Evolutionary conservation across 768 basidiomycete genomes (phyloP).

Genomic region (Rhodocollybia butyracea): DNA sequence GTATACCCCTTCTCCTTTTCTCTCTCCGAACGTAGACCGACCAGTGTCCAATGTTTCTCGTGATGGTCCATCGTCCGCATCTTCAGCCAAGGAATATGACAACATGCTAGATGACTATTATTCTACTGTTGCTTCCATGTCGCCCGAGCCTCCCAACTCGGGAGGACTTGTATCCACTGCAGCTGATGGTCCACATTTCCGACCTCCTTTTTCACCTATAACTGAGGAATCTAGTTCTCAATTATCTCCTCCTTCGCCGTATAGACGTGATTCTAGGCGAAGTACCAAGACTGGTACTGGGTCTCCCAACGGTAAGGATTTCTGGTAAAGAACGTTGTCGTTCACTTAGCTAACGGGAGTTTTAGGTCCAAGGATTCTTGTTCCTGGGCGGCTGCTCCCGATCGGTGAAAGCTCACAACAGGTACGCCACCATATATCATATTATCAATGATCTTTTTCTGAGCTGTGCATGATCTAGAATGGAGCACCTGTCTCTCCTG

Average conservation of each 20-base stretch:
- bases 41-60: not conserved
- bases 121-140: not conserved
- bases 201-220: conserved; percentile 46
- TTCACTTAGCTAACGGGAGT: too few relatives aligned
- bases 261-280: conserved; percentile 2
- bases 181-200: conserved; percentile 19
- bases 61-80: not conserved
- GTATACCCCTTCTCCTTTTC: conserved; percentile 18
- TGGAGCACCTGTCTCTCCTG: not conserved
- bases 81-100: not conserved
- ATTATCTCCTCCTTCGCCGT: conserved; percentile 30
- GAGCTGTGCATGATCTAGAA: too few relatives aligned
- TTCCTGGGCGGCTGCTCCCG: conserved; percentile 23
- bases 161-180: not conserved
- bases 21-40: conserved; percentile 20
- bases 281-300: not conserved
- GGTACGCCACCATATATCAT: not conserved
- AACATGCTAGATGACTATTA: conserved; percentile 5
- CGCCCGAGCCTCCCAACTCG: conserved; percentile 1
- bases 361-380: too few relatives aligned
- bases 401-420: conserved; percentile 23
- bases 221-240: conserved; percentile 45
- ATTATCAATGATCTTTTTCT: not conserved
- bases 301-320: conserved; percentile 14
- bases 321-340: too few relatives aligned